Percentiles rank a stretch among this genome's conserved stretches.
phyloP scores from a whole-genome alignment of 179 eudicot genomes.

The Vitellaria paradoxa region DNA sequence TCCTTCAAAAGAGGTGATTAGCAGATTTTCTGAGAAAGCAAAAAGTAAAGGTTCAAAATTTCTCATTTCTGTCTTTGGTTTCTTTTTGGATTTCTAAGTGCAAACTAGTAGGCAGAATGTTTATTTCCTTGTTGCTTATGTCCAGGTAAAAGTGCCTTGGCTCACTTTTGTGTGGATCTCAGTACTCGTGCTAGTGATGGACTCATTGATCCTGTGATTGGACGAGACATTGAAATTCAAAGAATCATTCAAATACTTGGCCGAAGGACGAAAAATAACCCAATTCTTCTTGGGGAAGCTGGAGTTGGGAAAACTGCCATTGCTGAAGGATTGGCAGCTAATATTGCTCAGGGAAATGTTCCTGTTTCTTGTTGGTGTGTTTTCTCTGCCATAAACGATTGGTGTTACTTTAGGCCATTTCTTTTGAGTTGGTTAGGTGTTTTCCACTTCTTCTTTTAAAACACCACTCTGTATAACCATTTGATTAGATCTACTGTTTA shows the following conservation, averaged over 20 bases:
- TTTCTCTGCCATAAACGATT: neutral
- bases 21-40: slow-evolving; percentile 22
- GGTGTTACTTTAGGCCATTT: neutral
- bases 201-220: slow-evolving; percentile 60
- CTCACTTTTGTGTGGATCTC: slow-evolving; percentile 56
- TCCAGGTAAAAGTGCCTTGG: slow-evolving; percentile 33
- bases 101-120: neutral
- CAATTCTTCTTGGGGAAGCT: slow-evolving; percentile 65
- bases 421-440: too few species aligned
- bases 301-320: slow-evolving; percentile 70
- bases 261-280: slow-evolving; percentile 51
- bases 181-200: slow-evolving; percentile 58
- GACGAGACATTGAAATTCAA: slow-evolving; percentile 47
- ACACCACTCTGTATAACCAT: neutral
- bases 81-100: neutral
- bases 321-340: slow-evolving; percentile 53
- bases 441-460: too few species aligned
- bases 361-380: slow-evolving; percentile 48
- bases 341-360: slow-evolving; percentile 40
- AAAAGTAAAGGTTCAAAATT: slow-evolving; percentile 22
- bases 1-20: slow-evolving; percentile 27
- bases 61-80: neutral
- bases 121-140: slow-evolving; percentile 10
- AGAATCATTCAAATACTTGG: slow-evolving; percentile 59
- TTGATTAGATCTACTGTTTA: slow-evolving; percentile 2